Evolutionary conservation across 2,329 filamentous ascomycete genomes (phyloP).

Genomic region (Plenodomus tracheiphilus): DNA sequence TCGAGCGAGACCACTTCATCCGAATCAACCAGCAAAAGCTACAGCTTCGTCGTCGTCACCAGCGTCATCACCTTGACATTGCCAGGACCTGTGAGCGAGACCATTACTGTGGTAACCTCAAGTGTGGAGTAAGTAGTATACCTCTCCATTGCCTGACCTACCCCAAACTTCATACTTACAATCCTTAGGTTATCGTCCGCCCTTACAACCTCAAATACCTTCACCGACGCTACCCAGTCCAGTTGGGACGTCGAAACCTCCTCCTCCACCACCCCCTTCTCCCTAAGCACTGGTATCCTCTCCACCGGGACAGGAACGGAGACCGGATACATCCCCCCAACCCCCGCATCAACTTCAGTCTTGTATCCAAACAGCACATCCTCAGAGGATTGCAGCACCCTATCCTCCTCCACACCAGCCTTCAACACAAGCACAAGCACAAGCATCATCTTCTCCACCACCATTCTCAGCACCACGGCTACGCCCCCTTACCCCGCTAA

Average conservation of each 20-base stretch:
- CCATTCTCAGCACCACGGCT: neutral
- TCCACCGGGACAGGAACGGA: conserved; percentile 14
- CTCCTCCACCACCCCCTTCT: conserved; percentile 5
- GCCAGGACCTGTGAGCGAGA: neutral
- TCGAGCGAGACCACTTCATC: conserved; percentile 8
- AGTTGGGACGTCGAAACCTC: conserved; percentile 19
- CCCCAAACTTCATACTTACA: neutral
- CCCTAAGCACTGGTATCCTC: conserved; percentile 9
- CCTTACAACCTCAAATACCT: conserved; percentile 10
- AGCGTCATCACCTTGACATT: conserved; percentile 9
- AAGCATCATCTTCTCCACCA: conserved; percentile 1
- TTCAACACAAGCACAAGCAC: conserved; percentile 4
- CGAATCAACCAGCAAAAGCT: conserved; percentile 2
- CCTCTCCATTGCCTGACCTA: too few relatives aligned
- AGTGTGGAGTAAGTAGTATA: conserved; percentile 17
- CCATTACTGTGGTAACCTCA: neutral
- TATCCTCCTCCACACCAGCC: neutral
- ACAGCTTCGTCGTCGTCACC: conserved; percentile 2
- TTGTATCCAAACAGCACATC: conserved; percentile 16
- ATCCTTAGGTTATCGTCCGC: conserved; percentile 1
- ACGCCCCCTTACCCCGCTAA: conserved; percentile 6
- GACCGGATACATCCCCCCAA: conserved; percentile 4
- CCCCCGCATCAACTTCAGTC: conserved; percentile 6
- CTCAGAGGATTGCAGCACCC: conserved; percentile 6
- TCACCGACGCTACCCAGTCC: conserved; percentile 20